These are phyloP conservation scores for Pichia sp. DNA, from an alignment of 1,139 yeast species.

Conservation along the genomic window DNA sequence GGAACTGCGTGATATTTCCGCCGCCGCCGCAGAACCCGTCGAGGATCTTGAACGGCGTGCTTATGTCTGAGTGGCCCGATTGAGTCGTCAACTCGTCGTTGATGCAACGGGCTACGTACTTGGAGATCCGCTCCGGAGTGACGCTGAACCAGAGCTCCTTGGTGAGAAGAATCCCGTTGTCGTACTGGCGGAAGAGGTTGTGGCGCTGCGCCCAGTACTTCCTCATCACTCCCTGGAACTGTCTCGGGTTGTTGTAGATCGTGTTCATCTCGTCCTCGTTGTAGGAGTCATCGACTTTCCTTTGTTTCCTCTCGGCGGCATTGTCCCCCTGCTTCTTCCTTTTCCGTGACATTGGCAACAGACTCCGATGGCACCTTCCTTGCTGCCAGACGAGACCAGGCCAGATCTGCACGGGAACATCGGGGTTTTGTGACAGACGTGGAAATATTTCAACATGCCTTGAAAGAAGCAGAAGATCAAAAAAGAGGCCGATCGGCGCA, in stretches of 20 bases:
- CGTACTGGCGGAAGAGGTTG: conserved; percentile 53
- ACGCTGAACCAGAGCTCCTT: conserved; percentile 89
- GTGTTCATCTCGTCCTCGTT: conserved; percentile 14
- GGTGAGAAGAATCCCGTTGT: conserved; percentile 69
- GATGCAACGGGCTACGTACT: conserved; percentile 56
- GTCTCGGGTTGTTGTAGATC: conserved; percentile 12
- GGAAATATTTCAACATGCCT: not conserved
- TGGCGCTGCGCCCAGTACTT: conserved; percentile 63
- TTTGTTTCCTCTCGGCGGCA: not conserved
- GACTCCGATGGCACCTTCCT: not conserved
- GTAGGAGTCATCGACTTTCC: conserved; percentile 2
- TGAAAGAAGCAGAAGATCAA: not conserved
- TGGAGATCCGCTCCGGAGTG: conserved; percentile 77
- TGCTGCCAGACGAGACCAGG: no score
- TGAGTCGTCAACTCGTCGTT: conserved; percentile 33
- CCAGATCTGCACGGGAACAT: not conserved
- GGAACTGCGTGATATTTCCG: conserved; percentile 86
- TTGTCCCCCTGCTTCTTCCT: not conserved
- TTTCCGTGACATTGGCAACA: not conserved
- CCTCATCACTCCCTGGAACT: conserved; percentile 29
- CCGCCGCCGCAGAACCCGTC: conserved; percentile 97
- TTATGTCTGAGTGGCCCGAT: conserved; percentile 20
- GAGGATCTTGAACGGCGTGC: conserved; percentile 28
- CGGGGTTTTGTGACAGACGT: not conserved
- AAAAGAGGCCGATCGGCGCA: not conserved